Evolutionary conservation across 306 rosid species (phyloP).

Genomic region (Dalbergia cultrata): DNA sequence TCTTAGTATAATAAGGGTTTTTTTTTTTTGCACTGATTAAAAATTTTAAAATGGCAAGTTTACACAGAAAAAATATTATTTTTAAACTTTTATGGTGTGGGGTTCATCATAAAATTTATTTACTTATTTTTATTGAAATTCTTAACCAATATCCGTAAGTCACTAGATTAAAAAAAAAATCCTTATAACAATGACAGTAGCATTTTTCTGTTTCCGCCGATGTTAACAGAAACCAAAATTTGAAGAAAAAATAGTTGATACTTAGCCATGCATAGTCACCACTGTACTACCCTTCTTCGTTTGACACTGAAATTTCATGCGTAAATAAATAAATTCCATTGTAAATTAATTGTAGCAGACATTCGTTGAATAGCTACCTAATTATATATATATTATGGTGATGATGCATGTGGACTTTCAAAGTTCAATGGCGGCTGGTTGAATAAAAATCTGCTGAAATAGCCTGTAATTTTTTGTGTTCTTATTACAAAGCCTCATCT

Average conservation of each 20-base stretch:
- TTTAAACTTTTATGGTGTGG: too few relatives aligned
- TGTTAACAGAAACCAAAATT: background rate
- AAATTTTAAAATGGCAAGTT: too few relatives aligned
- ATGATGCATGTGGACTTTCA: conserved; percentile 50
- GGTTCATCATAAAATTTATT: too few relatives aligned
- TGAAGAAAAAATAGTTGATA: background rate
- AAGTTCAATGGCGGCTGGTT: conserved; percentile 50
- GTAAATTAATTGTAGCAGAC: conserved; percentile 8
- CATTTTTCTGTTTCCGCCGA: background rate
- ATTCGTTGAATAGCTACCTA: conserved; percentile 43
- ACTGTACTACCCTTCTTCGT: background rate
- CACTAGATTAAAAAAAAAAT: too few relatives aligned
- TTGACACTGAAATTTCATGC: conserved; percentile 8
- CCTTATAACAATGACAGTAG: background rate
- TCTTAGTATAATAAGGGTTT: background rate
- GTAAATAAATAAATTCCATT: background rate
- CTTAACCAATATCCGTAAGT: too few relatives aligned
- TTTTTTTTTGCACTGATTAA: too few relatives aligned
- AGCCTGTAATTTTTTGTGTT: background rate
- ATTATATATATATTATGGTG: background rate
- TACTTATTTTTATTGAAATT: too few relatives aligned
- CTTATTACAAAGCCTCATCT: conserved; percentile 6
- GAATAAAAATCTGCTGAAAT: conserved; percentile 35
- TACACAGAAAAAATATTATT: too few relatives aligned
- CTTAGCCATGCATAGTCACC: background rate